Conservation (phyloP, 257 asterid species). For the Mentha longifolia region DNA sequence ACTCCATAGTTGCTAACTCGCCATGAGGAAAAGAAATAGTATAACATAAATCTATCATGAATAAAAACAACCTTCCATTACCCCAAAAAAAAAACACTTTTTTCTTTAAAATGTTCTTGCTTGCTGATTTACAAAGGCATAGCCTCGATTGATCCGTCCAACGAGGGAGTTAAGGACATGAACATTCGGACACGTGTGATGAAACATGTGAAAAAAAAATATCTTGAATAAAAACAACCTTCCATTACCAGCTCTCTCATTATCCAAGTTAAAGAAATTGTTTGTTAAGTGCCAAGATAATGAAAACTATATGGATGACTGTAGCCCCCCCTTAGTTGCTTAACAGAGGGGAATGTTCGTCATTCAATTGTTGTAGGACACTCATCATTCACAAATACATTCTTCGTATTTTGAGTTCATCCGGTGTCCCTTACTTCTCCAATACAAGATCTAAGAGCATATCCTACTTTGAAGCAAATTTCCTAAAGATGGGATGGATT, state of each 20-base stretch:
- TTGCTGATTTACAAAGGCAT: constrained; percentile 5
- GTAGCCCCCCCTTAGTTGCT: constrained; percentile 62
- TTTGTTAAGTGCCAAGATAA: constrained; percentile 4
- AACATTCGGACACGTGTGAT: neutral
- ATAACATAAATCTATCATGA: neutral
- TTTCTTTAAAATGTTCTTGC: neutral
- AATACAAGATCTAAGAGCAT: constrained; percentile 10
- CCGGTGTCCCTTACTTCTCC: constrained; percentile 34
- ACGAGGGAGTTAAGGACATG: neutral
- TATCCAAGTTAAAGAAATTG: constrained; percentile 17
- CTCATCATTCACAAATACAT: constrained; percentile 44
- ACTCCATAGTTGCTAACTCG: neutral
- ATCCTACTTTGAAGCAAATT: constrained; percentile 16
- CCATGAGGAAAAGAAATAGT: neutral
- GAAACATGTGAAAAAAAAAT: neutral
- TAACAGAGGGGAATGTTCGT: constrained; percentile 52
- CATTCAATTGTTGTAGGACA: constrained; percentile 51
- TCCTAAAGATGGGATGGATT: neutral
- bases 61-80: neutral
- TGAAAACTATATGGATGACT: constrained; percentile 38
- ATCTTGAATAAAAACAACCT: too few relatives aligned
- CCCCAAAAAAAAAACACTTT: neutral
- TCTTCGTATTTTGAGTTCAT: constrained; percentile 40
- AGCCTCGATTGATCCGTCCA: neutral
- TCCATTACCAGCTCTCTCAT: too few relatives aligned